Evolutionary conservation across 1,284 basidiomycete species (phyloP), one percentile per base, ranked within the genome.

Genomic region (Ustilago vetiveriae): DNA sequence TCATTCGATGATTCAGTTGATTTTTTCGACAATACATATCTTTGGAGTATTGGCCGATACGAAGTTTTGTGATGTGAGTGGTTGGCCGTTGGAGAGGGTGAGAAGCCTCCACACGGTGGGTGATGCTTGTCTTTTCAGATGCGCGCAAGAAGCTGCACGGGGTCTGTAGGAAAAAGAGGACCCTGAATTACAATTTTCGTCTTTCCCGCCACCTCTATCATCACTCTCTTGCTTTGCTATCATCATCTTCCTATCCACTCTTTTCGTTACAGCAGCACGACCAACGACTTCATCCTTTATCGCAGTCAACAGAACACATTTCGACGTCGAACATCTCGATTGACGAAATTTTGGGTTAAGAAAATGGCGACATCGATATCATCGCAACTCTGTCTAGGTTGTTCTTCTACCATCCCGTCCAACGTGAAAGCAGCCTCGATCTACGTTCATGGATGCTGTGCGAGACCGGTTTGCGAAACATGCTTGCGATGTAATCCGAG

Each of bases 1-100:
- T 58, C 27, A 43, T 65, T 7, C 42, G 62, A 3, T 64, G 40
- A 42, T 17, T 48, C 77, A 75, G 91, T 3, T 29, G 10, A 14
- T 4, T 10, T 8, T 14, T 10, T 24, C 16, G 3, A 29, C n/a
- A n/a, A n/a, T n/a, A n/a, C n/a, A n/a, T n/a, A n/a, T n/a, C n/a
- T n/a, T n/a, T n/a, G n/a, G n/a, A n/a, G n/a, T n/a, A n/a, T n/a
- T n/a, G n/a, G n/a, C n/a, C n/a, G n/a, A n/a, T n/a, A n/a, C n/a
- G n/a, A n/a, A n/a, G n/a, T n/a, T n/a, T n/a, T n/a, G n/a, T n/a
- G n/a, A n/a, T 30, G 29, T 10, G 29, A 8, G 10, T 30, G 29
- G 9, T 14, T 30, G 2, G 9, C 29, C 14, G 4, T 8, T 30
- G 2, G 29, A 10, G 29, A 30, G 9, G 29, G 29, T 30, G 29